phyloP scores from a whole-genome alignment of 2,329 filamentous ascomycete species.

The Malbranchea zuffiana region DNA sequence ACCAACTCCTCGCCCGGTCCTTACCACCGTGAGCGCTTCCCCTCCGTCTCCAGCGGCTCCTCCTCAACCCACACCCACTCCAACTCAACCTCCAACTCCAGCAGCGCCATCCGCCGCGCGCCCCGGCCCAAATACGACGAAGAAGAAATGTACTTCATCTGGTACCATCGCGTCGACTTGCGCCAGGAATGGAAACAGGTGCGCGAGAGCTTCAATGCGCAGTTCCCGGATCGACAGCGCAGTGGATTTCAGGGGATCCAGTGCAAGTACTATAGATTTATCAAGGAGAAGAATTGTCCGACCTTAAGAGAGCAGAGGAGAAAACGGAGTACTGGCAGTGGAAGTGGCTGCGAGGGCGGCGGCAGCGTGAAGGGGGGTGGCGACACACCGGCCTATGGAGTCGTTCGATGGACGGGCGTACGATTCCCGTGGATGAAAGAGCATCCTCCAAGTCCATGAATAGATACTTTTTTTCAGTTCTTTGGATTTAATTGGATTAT shows the following conservation, averaged over 20 bases:
- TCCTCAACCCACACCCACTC: slow-evolving; percentile 26
- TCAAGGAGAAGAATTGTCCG: slow-evolving; percentile 35
- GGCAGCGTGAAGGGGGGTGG: slow-evolving; percentile 11
- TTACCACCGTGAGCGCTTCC: slow-evolving; percentile 31
- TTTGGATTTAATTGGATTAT: too few species aligned
- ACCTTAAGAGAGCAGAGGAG: slow-evolving; percentile 34
- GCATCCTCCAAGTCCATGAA: too few species aligned
- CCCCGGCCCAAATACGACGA: slow-evolving; percentile 38
- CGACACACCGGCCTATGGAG: slow-evolving; percentile 29
- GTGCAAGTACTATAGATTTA: slow-evolving; percentile 42
- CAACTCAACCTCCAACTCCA: too few species aligned
- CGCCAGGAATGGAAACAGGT: slow-evolving; percentile 38
- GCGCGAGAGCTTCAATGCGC: slow-evolving; percentile 33
- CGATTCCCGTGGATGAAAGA: slow-evolving; percentile 38
- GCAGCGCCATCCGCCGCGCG: too few species aligned
- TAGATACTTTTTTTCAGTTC: too few species aligned
- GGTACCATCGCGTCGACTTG: slow-evolving; percentile 40
- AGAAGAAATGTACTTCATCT: slow-evolving; percentile 41
- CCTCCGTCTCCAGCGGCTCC: slow-evolving; percentile 33
- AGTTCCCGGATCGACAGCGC: slow-evolving; percentile 33
- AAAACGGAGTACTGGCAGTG: slow-evolving; percentile 10
- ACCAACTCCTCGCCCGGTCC: slow-evolving; percentile 27
- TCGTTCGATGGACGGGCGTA: slow-evolving; percentile 30
- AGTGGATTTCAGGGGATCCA: slow-evolving; percentile 38
- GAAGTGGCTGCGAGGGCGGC: slow-evolving; percentile 1